Evolutionary conservation across 768 basidiomycete genomes (phyloP).

Genomic region (Suillus luteus): DNA sequence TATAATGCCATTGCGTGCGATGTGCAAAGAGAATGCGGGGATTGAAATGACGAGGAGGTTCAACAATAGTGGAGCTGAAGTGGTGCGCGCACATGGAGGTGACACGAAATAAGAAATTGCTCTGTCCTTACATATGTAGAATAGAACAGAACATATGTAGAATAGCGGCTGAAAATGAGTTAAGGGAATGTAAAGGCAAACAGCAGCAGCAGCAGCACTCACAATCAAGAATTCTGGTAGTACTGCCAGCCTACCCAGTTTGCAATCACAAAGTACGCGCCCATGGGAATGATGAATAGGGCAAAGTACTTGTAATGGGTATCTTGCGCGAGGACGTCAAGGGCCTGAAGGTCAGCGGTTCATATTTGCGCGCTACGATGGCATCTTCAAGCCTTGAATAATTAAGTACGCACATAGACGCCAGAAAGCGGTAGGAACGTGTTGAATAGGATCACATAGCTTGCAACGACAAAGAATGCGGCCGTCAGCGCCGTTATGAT

Average conservation of each 20-base stretch:
- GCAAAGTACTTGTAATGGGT: slow-evolving; percentile 90
- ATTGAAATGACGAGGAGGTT: no score
- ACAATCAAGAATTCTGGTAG: slow-evolving; percentile 78
- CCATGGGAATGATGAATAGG: slow-evolving; percentile 77
- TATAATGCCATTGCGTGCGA: no score
- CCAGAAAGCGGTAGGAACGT: slow-evolving; percentile 58
- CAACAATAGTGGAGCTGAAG: no score
- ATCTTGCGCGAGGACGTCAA: slow-evolving; percentile 68
- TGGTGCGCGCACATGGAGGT: no score
- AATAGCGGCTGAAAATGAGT: no score
- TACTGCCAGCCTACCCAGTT: slow-evolving; percentile 99
- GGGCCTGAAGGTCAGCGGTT: slow-evolving; percentile 46
- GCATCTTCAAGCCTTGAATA: neutral
- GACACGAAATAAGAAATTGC: no score
- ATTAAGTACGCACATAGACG: slow-evolving; percentile 45
- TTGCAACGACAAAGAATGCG: slow-evolving; percentile 56
- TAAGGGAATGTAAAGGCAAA: neutral
- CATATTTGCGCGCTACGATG: neutral
- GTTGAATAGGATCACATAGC: slow-evolving; percentile 66
- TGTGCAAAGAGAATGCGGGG: no score
- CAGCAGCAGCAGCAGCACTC: slow-evolving; percentile 9
- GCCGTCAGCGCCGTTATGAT: slow-evolving; percentile 47
- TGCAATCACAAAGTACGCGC: slow-evolving; percentile 89
- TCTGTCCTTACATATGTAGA: no score
- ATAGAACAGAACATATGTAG: no score